These are phyloP conservation scores for Solioccasus polychromus DNA, from an alignment of 768 basidiomycete species.

Conservation along the genomic window DNA sequence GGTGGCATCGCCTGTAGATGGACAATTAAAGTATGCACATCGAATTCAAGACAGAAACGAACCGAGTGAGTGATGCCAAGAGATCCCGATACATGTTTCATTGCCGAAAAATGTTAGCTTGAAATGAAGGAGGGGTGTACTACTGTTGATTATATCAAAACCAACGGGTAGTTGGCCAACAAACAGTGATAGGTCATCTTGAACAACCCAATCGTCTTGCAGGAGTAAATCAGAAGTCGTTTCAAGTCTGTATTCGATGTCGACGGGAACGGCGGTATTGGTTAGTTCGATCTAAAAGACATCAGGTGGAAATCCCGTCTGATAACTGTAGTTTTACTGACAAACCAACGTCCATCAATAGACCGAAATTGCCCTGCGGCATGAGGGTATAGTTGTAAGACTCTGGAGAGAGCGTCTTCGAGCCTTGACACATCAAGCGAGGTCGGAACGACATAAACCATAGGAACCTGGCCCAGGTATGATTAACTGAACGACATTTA, in stretches of 20 bases:
- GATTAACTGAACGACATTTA: not conserved
- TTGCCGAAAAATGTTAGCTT: conserved; percentile 20
- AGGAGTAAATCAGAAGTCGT: not conserved
- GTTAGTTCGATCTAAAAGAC: conserved; percentile 13
- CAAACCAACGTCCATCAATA: conserved; percentile 9
- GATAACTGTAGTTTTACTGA: not conserved
- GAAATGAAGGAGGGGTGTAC: conserved; percentile 15
- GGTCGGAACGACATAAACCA: conserved; percentile 5
- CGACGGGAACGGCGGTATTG: conserved; percentile 8
- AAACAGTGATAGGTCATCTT: conserved; percentile 8
- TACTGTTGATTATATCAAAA: not conserved
- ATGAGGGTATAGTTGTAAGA: conserved; percentile 15
- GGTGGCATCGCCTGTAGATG: conserved; percentile 22
- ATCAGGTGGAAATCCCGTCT: not conserved
- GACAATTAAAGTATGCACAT: not conserved
- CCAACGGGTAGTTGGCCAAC: conserved; percentile 1
- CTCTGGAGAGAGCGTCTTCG: conserved; percentile 8
- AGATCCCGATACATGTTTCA: conserved; percentile 24
- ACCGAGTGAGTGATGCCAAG: conserved; percentile 33
- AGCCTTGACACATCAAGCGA: conserved; percentile 6
- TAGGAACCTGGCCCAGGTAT: conserved; percentile 1
- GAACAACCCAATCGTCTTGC: conserved; percentile 15
- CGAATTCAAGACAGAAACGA: not conserved
- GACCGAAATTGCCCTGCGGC: conserved; percentile 9
- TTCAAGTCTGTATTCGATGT: conserved; percentile 6